These are phyloP conservation scores for Chaetothyriales sp. DNA, from an alignment of 2,329 filamentous ascomycete species.

Conservation along the genomic window DNA sequence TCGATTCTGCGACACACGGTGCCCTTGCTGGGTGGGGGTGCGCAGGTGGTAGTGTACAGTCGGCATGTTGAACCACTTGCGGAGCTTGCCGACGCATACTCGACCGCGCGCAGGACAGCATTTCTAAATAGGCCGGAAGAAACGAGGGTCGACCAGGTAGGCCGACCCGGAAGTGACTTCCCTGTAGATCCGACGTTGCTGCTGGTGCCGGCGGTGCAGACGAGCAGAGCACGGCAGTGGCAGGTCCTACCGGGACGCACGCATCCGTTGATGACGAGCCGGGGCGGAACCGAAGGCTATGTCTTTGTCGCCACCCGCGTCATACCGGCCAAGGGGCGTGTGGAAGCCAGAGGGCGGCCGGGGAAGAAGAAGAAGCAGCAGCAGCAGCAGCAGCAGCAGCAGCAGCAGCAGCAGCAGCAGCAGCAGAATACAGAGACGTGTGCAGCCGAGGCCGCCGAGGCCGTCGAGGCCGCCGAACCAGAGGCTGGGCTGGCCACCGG, in stretches of 20 bases:
- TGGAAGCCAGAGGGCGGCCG: constrained; percentile 64
- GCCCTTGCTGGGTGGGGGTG: constrained; percentile 69
- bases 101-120: constrained; percentile 61
- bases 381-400: no score
- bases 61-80: constrained; percentile 67
- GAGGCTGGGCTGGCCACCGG: no score
- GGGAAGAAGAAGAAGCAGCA: constrained; percentile 35
- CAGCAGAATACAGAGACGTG: background rate
- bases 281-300: constrained; percentile 80
- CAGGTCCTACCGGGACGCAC: constrained; percentile 86
- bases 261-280: constrained; percentile 83
- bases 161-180: constrained; percentile 50
- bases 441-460: background rate
- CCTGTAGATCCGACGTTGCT: constrained; percentile 76
- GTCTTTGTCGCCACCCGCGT: constrained; percentile 74
- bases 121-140: constrained; percentile 34
- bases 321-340: constrained; percentile 57
- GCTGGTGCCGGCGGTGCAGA: constrained; percentile 68
- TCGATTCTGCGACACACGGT: constrained; percentile 62
- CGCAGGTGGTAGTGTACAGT: constrained; percentile 73
- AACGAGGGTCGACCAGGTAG: constrained; percentile 1
- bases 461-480: background rate
- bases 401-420: constrained; percentile 45
- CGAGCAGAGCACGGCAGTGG: constrained; percentile 63
- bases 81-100: constrained; percentile 69